Evolutionary conservation across 164 flowering plant species (phyloP), one percentile per base, ranked within the genome.

Genomic region (Platanus orientalis): DNA sequence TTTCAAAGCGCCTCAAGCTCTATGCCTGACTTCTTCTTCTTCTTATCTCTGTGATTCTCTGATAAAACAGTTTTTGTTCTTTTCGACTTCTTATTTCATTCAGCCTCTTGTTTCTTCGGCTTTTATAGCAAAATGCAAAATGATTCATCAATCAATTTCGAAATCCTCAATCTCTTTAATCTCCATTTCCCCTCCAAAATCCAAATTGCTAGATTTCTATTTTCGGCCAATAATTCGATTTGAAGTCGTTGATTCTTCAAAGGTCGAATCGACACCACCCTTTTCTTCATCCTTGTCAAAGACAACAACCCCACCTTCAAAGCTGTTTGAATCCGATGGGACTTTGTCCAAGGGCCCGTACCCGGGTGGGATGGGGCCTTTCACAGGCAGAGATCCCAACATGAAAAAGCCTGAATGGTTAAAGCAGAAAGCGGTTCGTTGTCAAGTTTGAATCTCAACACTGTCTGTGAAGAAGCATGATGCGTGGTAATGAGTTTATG

Each of bases 381-480:
- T 78, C 67, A 91, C 93, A 9, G 96, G 98, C 0, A 74, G 95
- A 53, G 95, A 94, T 71, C 95, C 91, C 53, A 78, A 67, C 58
- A 83, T 83, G 69, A 87, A 89, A 82, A 94, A 94, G 70, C 95
- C 97, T 0, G 82, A 60, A 25, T 94, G 98, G 98, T 70, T 94
- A 67, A 64, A 95, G 66, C 96, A 94, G 83, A 83, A 69, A 71
- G 95, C 92, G 81, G 79, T 1, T 79, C 86, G 0, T 67, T 90
- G 54, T 81, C 89, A 7, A 57, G 75, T 50, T 69, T 90, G 77
- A 90, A 89, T 7, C 87, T 93, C 54, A 80, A 93, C 51, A 93
- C 95, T 2, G 98, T 93, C 21, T 93, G 98, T 58, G 89, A 90
- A 75, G 97, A 93, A 69, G 98, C 98, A 1, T 92, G 89, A 61